Evolutionary conservation across 2,329 filamentous ascomycete species (phyloP).

Genomic region (Alternaria burnsii): DNA sequence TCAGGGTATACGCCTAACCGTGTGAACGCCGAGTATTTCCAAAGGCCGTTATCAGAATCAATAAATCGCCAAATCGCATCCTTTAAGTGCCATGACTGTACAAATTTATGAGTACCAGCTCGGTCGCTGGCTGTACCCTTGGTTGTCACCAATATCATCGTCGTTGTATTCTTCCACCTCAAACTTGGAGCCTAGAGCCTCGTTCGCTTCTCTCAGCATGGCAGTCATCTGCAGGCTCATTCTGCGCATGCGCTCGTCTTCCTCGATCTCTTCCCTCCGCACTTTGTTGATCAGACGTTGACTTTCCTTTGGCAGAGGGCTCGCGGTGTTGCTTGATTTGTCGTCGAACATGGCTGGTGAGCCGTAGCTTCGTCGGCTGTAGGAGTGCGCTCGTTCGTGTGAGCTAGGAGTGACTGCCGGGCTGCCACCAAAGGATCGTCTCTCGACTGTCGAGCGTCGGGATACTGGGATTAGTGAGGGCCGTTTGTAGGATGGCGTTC

Average conservation of each 20-base stretch:
- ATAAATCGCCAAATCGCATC: neutral
- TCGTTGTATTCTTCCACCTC: slow-evolving; percentile 48
- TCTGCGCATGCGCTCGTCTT: slow-evolving; percentile 79
- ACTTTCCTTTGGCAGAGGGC: slow-evolving; percentile 67
- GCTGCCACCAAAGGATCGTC: slow-evolving; percentile 29
- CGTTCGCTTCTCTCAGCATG: slow-evolving; percentile 88
- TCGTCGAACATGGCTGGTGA: slow-evolving; percentile 38
- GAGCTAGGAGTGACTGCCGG: slow-evolving; percentile 18
- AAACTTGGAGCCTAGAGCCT: slow-evolving; percentile 72
- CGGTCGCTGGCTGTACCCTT: slow-evolving; percentile 2
- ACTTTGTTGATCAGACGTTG: slow-evolving; percentile 76
- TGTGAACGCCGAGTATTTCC: neutral
- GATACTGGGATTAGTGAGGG: slow-evolving; percentile 57
- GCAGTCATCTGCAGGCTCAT: slow-evolving; percentile 82
- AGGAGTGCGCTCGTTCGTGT: slow-evolving; percentile 32
- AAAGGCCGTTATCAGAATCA: neutral
- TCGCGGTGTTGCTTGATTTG: slow-evolving; percentile 29
- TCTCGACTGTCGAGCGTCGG: slow-evolving; percentile 48
- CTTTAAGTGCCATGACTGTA: neutral
- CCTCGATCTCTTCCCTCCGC: slow-evolving; percentile 76
- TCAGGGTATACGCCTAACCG: slow-evolving; percentile 1
- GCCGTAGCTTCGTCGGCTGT: slow-evolving; percentile 44
- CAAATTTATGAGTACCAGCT: slow-evolving; percentile 1
- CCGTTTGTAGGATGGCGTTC: slow-evolving; percentile 33
- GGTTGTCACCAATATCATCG: slow-evolving; percentile 21